These are phyloP conservation scores for Arthrocladium fulminans DNA, from an alignment of 2,329 filamentous ascomycete species.

Conservation along the genomic window DNA sequence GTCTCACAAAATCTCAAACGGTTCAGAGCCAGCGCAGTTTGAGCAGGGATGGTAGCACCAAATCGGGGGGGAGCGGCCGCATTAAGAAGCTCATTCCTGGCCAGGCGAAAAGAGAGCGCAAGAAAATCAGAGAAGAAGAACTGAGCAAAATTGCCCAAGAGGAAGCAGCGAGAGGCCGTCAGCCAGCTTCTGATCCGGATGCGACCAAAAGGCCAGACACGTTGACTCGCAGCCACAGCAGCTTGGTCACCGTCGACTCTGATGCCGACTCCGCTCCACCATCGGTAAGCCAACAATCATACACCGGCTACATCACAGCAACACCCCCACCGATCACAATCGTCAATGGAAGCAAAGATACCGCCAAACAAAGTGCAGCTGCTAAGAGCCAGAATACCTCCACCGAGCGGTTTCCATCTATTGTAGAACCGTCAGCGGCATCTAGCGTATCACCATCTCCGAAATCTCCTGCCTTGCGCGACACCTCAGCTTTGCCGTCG, in stretches of 20 bases:
- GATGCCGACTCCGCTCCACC: conserved; percentile 42
- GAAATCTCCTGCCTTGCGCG: conserved; percentile 8
- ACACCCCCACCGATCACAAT: conserved; percentile 58
- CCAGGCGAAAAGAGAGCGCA: conserved; percentile 37
- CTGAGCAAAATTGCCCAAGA: conserved; percentile 18
- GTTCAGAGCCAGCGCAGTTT: conserved; percentile 29
- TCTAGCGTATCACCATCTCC: conserved; percentile 13
- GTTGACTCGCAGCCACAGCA: conserved; percentile 22
- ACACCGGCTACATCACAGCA: conserved; percentile 58
- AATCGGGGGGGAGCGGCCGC: conserved; percentile 36
- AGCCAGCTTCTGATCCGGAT: not conserved
- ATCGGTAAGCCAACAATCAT: conserved; percentile 52
- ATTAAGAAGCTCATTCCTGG: conserved; percentile 45
- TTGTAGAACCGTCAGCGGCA: conserved; percentile 12
- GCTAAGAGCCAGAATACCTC: not conserved
- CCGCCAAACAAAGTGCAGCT: not conserved
- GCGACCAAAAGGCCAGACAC: not conserved
- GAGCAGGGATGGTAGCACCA: conserved; percentile 31
- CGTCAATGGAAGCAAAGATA: not conserved
- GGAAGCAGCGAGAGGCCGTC: conserved; percentile 9
- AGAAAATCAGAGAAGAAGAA: conserved; percentile 25
- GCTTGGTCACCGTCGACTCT: conserved; percentile 43
- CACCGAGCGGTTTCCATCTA: conserved; percentile 12
- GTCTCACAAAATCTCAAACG: conserved; percentile 24
- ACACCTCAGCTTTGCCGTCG: not conserved